Evolutionary conservation across 148 eudicot genomes (phyloP).

Genomic region (Amaranthus cruentus): DNA sequence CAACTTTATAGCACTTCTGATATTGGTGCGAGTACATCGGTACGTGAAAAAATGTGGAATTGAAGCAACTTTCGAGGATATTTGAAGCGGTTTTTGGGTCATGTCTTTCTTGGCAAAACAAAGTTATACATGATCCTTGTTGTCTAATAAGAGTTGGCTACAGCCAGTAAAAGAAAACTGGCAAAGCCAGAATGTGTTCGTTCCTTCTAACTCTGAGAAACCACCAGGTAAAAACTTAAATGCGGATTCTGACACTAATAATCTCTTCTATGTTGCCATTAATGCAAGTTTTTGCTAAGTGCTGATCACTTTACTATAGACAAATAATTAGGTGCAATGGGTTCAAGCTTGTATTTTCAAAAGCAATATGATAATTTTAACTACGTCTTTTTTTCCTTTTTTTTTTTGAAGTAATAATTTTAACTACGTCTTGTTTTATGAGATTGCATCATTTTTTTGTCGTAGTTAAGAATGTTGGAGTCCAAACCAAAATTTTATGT

Average conservation of each 20-base stretch:
- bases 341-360: no score
- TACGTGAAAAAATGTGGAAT: neutral
- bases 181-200: neutral
- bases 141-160: neutral
- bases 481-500: no score
- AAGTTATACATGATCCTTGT: neutral
- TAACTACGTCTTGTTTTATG: no score
- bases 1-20: neutral
- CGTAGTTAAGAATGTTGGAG: no score
- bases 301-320: no score
- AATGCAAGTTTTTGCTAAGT: no score
- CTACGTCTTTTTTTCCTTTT: no score
- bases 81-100: neutral
- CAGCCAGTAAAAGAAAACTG: neutral
- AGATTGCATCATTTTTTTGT: no score
- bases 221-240: slow-evolving; percentile 1
- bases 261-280: neutral
- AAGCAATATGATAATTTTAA: no score
- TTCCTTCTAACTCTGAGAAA: neutral
- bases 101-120: neutral
- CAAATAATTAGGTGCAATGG: no score
- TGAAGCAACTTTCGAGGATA: neutral
- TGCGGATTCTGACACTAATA: neutral
- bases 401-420: no score
- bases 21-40: neutral